Evolutionary conservation across 371 early-diverging fungal species (phyloP).

Genomic region (Apophysomyces trapeziformis): DNA sequence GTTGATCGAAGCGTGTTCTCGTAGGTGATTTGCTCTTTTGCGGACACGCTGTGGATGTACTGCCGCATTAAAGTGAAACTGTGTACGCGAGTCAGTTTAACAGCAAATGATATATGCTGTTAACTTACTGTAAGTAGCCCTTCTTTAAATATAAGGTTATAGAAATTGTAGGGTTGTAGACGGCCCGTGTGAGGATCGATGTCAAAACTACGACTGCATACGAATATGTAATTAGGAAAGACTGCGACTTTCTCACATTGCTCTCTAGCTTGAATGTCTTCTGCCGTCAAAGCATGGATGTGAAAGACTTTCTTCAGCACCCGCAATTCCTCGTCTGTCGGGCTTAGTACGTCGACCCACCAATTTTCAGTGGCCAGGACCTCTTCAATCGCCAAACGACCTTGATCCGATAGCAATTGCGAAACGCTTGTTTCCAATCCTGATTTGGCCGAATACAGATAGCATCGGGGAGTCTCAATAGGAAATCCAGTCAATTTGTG

Average conservation of each 20-base stretch:
- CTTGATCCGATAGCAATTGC: constrained; percentile 36
- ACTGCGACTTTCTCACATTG: constrained; percentile 78
- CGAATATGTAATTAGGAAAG: constrained; percentile 72
- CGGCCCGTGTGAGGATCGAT: constrained; percentile 53
- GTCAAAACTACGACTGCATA: constrained; percentile 72
- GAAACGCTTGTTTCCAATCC: constrained; percentile 12
- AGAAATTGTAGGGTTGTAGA: constrained; percentile 76
- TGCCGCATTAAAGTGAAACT: constrained; percentile 47
- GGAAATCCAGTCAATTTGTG: not conserved
- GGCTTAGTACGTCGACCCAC: constrained; percentile 87
- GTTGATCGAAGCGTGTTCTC: constrained; percentile 40
- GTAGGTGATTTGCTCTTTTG: constrained; percentile 40
- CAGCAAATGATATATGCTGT: not conserved
- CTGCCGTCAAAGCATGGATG: constrained; percentile 77
- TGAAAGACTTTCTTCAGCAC: constrained; percentile 69
- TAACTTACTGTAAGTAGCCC: constrained; percentile 60
- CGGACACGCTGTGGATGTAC: constrained; percentile 38
- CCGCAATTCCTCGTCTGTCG: constrained; percentile 82
- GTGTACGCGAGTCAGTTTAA: not conserved
- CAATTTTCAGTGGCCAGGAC: constrained; percentile 65
- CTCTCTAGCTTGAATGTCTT: constrained; percentile 75
- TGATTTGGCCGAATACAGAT: not conserved
- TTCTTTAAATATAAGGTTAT: constrained; percentile 76
- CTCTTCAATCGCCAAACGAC: constrained; percentile 38
- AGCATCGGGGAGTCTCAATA: not conserved